These are phyloP conservation scores for Saksenaea oblongispora DNA, from an alignment of 371 early-diverging fungal genomes.

Conservation along the genomic window DNA sequence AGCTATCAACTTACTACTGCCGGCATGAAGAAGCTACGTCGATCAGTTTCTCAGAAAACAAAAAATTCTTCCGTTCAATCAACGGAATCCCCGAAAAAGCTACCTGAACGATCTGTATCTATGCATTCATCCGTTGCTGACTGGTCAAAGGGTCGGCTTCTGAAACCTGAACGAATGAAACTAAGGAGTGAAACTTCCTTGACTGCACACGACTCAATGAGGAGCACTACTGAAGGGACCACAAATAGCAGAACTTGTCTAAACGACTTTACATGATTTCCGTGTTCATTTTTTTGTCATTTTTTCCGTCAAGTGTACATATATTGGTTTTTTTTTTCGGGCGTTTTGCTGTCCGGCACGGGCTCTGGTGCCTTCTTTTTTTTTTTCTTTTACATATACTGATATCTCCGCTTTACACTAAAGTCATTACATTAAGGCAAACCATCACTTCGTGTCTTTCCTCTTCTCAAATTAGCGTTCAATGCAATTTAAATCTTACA, in stretches of 20 bases:
- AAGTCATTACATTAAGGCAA: no score
- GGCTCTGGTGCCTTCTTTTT: no score
- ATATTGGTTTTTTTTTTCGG: no score
- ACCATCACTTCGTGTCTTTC: no score
- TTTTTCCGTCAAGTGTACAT: no score
- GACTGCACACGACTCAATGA: background rate
- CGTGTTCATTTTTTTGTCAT: background rate
- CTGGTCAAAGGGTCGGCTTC: background rate
- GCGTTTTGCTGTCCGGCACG: no score
- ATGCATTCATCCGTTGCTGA: background rate
- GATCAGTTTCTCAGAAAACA: background rate
- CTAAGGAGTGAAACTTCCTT: background rate
- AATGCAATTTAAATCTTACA: no score
- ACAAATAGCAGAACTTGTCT: background rate
- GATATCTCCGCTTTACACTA: no score
- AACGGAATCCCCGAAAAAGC: background rate
- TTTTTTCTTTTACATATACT: no score
- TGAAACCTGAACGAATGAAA: background rate
- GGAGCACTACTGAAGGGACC: background rate
- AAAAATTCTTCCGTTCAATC: background rate
- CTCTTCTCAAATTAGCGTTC: no score
- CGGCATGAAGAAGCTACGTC: constrained; percentile 4
- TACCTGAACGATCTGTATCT: background rate
- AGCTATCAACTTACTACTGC: constrained; percentile 5
- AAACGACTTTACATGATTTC: constrained; percentile 1